Conservation (phyloP, 2,329 filamentous ascomycete species). For the Ceratocystis eucalypticola region DNA sequence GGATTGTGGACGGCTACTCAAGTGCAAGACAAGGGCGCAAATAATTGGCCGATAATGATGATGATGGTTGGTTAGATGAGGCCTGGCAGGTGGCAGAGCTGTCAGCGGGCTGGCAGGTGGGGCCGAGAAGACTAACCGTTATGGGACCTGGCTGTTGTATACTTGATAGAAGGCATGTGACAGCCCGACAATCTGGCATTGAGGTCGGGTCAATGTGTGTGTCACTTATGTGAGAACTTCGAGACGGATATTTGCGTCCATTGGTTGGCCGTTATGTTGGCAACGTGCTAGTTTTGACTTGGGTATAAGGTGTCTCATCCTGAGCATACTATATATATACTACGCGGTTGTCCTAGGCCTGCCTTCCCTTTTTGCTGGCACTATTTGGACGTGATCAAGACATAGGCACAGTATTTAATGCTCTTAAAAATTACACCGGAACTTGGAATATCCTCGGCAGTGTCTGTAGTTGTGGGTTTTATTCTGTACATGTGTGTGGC, state of each 20-base stretch:
- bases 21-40: slow-evolving; percentile 2
- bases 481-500: slow-evolving; percentile 8
- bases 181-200: background rate
- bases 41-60: background rate
- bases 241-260: background rate
- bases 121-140: background rate
- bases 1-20: background rate
- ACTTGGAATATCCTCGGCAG: background rate
- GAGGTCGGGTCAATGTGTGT: too few species aligned
- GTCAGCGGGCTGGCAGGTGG: background rate
- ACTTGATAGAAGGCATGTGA: background rate
- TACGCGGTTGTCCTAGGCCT: slow-evolving; percentile 18
- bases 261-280: background rate
- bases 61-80: slow-evolving; percentile 3
- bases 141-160: background rate
- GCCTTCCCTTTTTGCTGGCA: background rate
- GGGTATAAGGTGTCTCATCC: background rate
- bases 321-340: background rate
- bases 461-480: slow-evolving; percentile 5
- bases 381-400: background rate
- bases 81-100: slow-evolving; percentile 9
- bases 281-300: background rate
- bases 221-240: background rate
- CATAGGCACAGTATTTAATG: background rate
- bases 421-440: background rate